A percentile compares a stretch with the other conserved stretches of the same genome.
These are phyloP conservation scores for Jaminaea rosea DNA, from an alignment of 1,284 basidiomycete species.

Conservation along the genomic window DNA sequence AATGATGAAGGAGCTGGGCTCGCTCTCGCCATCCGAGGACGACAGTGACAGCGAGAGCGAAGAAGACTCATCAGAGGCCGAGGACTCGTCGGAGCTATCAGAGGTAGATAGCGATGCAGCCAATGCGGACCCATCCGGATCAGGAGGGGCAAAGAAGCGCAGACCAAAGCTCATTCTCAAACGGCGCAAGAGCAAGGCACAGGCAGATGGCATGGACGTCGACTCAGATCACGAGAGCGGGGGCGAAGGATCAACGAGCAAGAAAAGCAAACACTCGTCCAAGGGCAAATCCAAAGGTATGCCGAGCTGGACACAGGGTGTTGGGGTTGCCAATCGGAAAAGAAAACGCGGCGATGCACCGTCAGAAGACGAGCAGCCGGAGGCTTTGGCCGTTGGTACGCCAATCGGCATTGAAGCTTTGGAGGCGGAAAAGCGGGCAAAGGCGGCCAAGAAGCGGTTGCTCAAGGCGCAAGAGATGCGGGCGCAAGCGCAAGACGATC, in stretches of 20 bases:
- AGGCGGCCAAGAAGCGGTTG: constrained; percentile 22
- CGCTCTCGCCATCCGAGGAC: constrained; percentile 16
- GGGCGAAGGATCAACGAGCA: constrained; percentile 4
- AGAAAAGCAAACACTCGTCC: constrained; percentile 47
- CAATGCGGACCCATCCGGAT: constrained; percentile 3
- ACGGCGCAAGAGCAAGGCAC: constrained; percentile 15
- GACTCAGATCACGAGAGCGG: not conserved
- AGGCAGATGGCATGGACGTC: constrained; percentile 16
- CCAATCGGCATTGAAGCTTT: constrained; percentile 42
- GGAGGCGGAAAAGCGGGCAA: constrained; percentile 23
- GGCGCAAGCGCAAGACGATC: not conserved
- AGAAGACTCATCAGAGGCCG: not conserved
- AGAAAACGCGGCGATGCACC: constrained; percentile 30
- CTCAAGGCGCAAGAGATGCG: not conserved
- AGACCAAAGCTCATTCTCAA: constrained; percentile 49
- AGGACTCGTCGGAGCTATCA: constrained; percentile 18
- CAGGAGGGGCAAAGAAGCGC: constrained; percentile 50
- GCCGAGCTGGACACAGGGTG: constrained; percentile 32
- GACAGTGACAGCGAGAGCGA: not conserved
- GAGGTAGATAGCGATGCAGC: constrained; percentile 16
- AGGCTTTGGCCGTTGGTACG: constrained; percentile 35
- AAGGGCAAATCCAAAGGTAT: constrained; percentile 35
- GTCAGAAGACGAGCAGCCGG: constrained; percentile 12
- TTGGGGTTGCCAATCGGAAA: constrained; percentile 30
- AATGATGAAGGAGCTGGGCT: constrained; percentile 15